Conservation (phyloP, 768 basidiomycete species). For the Lactifluus volemus region DNA sequence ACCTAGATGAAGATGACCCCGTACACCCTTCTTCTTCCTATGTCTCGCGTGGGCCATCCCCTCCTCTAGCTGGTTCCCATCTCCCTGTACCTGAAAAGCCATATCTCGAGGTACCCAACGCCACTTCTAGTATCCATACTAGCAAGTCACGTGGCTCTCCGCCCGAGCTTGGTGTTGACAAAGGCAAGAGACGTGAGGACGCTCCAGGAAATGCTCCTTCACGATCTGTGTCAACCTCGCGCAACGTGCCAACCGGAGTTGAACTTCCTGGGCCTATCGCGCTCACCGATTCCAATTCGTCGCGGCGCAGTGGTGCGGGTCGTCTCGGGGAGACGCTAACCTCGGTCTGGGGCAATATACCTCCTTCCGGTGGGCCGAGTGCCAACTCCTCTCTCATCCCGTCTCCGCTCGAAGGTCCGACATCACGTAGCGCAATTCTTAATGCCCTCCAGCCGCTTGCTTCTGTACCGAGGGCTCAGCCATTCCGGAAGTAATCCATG, state of each 20-base stretch:
- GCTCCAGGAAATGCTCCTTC: neutral
- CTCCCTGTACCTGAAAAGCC: slow-evolving; percentile 22
- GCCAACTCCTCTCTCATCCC: slow-evolving; percentile 13
- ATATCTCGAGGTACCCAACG: slow-evolving; percentile 25
- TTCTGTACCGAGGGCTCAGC: slow-evolving; percentile 17
- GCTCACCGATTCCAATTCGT: slow-evolving; percentile 26
- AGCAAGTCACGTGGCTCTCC: slow-evolving; percentile 22
- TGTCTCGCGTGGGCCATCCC: slow-evolving; percentile 46
- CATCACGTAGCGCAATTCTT: slow-evolving; percentile 17
- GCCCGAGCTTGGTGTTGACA: slow-evolving; percentile 18
- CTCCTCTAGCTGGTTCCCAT: slow-evolving; percentile 25
- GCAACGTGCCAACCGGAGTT: slow-evolving; percentile 23
- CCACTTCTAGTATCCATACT: neutral
- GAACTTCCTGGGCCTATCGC: slow-evolving; percentile 28
- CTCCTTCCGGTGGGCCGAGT: slow-evolving; percentile 15
- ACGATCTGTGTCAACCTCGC: slow-evolving; percentile 10
- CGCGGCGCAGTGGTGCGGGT: slow-evolving; percentile 31
- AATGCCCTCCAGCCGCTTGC: slow-evolving; percentile 23
- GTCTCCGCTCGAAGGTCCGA: slow-evolving; percentile 27
- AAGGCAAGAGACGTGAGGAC: slow-evolving; percentile 24
- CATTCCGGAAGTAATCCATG: slow-evolving; percentile 12
- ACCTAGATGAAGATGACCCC: slow-evolving; percentile 42
- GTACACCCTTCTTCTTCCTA: slow-evolving; percentile 33
- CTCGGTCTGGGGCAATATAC: slow-evolving; percentile 38
- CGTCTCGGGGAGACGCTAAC: slow-evolving; percentile 36